Percentiles rank a stretch among this genome's conserved stretches.
phyloP scores from a whole-genome alignment of 768 basidiomycete genomes.

The Polyporus arcularius region DNA sequence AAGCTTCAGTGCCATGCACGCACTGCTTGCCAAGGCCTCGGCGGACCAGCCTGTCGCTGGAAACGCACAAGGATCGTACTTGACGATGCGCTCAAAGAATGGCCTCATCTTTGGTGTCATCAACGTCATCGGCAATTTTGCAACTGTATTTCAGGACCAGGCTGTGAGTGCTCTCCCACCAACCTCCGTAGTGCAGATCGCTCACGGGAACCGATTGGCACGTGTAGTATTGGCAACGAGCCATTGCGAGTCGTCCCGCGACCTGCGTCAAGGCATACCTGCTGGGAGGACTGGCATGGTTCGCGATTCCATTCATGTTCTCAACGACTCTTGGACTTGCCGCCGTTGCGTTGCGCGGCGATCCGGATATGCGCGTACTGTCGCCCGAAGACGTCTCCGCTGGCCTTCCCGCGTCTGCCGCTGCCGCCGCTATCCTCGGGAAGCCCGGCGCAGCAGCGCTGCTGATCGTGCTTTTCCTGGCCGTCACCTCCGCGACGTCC shows the following conservation, averaged over 20 bases:
- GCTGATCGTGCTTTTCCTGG: slow-evolving; percentile 81
- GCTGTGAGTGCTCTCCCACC: slow-evolving; percentile 21
- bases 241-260: slow-evolving; percentile 82
- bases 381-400: slow-evolving; percentile 73
- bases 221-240: slow-evolving; percentile 79
- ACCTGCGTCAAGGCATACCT: slow-evolving; percentile 91
- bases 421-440: slow-evolving; percentile 80
- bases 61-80: slow-evolving; percentile 84
- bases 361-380: slow-evolving; percentile 55
- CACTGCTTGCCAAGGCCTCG: slow-evolving; percentile 66
- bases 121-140: slow-evolving; percentile 86
- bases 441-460: slow-evolving; percentile 77
- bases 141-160: slow-evolving; percentile 57
- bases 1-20: slow-evolving; percentile 74
- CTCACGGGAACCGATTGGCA: background rate
- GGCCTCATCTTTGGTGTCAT: slow-evolving; percentile 74
- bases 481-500: slow-evolving; percentile 81
- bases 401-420: slow-evolving; percentile 85
- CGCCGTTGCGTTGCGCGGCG: slow-evolving; percentile 75
- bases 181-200: background rate
- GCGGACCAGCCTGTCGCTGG: slow-evolving; percentile 62
- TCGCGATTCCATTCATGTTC: slow-evolving; percentile 84
- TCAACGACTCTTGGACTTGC: slow-evolving; percentile 87
- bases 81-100: slow-evolving; percentile 54
- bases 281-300: slow-evolving; percentile 90